phyloP scores from a whole-genome alignment of 2,329 filamentous ascomycete genomes.

The Leptographium procerum region DNA sequence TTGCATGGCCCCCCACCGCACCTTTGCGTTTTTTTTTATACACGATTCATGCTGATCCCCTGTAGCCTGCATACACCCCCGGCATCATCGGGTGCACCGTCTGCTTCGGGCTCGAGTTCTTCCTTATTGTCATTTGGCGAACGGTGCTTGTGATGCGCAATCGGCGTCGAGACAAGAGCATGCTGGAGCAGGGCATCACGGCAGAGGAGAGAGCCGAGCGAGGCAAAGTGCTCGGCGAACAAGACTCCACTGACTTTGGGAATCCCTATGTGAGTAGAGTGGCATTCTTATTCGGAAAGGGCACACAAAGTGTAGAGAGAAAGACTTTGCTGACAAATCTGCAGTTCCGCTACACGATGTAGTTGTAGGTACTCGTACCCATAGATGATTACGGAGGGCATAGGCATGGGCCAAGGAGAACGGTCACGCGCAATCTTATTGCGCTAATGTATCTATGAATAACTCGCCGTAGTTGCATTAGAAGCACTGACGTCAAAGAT shows the following conservation, averaged over 20 bases:
- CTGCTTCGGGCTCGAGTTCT: slow-evolving; percentile 25
- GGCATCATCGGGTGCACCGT: slow-evolving; percentile 27
- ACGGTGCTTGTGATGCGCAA: slow-evolving; percentile 29
- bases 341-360: background rate
- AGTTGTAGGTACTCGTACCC: no score
- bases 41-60: background rate
- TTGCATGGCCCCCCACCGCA: background rate
- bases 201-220: slow-evolving; percentile 22
- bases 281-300: no score
- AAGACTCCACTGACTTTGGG: slow-evolving; percentile 25
- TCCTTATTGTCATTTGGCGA: slow-evolving; percentile 27
- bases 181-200: slow-evolving; percentile 20
- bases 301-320: background rate
- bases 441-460: no score
- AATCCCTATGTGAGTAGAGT: slow-evolving; percentile 21
- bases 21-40: no score
- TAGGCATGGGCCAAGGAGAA: no score
- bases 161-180: slow-evolving; percentile 18
- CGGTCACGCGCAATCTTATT: no score
- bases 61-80: slow-evolving; percentile 28
- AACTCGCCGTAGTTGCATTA: no score
- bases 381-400: no score
- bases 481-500: no score
- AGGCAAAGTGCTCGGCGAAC: slow-evolving; percentile 23
- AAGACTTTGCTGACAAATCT: background rate